These are phyloP conservation scores for Balakata baccata DNA, from an alignment of 345 rosid genomes.

Conservation along the genomic window DNA sequence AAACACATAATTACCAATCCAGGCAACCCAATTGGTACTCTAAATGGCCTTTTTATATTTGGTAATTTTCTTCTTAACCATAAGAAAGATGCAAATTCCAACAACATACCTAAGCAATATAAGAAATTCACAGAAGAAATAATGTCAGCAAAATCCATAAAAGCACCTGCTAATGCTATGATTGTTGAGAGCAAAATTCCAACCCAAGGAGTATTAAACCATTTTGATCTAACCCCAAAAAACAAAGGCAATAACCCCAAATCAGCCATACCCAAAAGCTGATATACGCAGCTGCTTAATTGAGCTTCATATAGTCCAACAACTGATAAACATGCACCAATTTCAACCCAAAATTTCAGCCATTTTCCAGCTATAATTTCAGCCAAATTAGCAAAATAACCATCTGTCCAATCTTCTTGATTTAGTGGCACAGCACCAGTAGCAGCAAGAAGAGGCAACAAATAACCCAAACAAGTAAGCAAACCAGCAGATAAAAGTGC, in stretches of 20 bases:
- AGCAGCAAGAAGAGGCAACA: slow-evolving; percentile 27
- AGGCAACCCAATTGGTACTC: slow-evolving; percentile 38
- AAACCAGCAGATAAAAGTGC: slow-evolving; percentile 22
- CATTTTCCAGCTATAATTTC: slow-evolving; percentile 29
- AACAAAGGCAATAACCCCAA: slow-evolving; percentile 21
- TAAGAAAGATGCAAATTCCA: slow-evolving; percentile 46
- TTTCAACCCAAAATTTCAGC: slow-evolving; percentile 29
- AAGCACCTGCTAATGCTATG: slow-evolving; percentile 24
- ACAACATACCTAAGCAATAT: slow-evolving; percentile 46
- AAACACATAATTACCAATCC: slow-evolving; percentile 35
- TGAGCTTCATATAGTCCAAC: slow-evolving; percentile 30
- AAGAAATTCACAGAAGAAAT: slow-evolving; percentile 45
- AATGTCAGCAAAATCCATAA: slow-evolving; percentile 32
- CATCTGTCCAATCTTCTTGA: slow-evolving; percentile 23
- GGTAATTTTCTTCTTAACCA: slow-evolving; percentile 45
- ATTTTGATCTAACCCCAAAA: slow-evolving; percentile 24
- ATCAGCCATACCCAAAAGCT: slow-evolving; percentile 30
- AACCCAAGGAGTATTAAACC: slow-evolving; percentile 47
- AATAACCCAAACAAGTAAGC: slow-evolving; percentile 16
- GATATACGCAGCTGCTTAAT: slow-evolving; percentile 21
- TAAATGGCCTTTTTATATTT: slow-evolving; percentile 31
- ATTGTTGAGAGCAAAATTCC: slow-evolving; percentile 39
- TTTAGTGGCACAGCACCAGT: slow-evolving; percentile 15
- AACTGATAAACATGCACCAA: slow-evolving; percentile 24
- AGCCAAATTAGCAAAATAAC: slow-evolving; percentile 23